Percentiles rank a stretch among this genome's conserved stretches.
Conservation (phyloP, 768 basidiomycete genomes). For the Macrolepiota dolichaula region DNA sequence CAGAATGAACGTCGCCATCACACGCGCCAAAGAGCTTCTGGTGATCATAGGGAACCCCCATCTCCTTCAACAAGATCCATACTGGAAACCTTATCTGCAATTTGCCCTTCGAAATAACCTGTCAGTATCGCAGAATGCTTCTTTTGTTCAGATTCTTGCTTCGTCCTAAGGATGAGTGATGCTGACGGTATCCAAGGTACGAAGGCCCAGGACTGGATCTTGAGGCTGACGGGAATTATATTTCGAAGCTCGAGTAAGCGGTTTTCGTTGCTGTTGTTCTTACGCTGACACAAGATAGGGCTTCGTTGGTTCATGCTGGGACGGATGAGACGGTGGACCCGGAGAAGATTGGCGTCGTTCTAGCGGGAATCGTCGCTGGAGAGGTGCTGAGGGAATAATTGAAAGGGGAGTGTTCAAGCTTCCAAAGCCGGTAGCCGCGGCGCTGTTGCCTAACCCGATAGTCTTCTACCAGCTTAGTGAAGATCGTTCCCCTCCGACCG, state of each 20-base stretch:
- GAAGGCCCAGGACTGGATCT: conserved; percentile 39
- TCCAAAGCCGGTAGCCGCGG: background rate
- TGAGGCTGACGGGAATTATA: conserved; percentile 45
- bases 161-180: background rate
- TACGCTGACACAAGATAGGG: background rate
- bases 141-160: background rate
- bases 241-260: conserved; percentile 46
- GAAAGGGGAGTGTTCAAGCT: background rate
- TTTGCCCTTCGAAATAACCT: conserved; percentile 44
- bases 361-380: conserved; percentile 26
- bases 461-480: too few relatives aligned
- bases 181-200: conserved; percentile 28
- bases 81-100: conserved; percentile 49
- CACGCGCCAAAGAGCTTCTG: conserved; percentile 51
- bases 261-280: background rate
- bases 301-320: conserved; percentile 1
- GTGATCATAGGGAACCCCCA: conserved; percentile 44
- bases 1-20: conserved; percentile 55
- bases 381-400: conserved; percentile 27
- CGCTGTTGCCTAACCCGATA: too few relatives aligned
- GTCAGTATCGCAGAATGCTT: conserved; percentile 24
- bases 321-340: conserved; percentile 14
- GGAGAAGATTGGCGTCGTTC: conserved; percentile 24
- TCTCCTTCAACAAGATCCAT: conserved; percentile 41
- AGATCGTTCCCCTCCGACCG: background rate